Percentiles rank a stretch among this genome's conserved stretches.
Conservation (phyloP, 768 basidiomycete species). For the Russula sp. region DNA sequence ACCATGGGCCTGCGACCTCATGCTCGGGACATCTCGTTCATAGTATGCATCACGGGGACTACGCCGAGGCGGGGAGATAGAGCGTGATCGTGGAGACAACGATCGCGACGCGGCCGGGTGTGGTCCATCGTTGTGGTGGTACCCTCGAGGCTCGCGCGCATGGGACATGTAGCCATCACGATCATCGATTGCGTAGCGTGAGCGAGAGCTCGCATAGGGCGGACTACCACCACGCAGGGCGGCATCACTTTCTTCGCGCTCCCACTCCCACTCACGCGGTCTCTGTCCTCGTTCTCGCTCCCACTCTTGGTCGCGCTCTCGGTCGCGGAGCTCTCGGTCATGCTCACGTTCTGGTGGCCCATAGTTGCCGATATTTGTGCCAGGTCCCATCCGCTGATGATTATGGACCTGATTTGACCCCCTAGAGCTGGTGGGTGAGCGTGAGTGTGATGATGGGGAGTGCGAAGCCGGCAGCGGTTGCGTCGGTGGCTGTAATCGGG, state of each 20-base stretch:
- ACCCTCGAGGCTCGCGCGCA: constrained; percentile 14
- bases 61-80: constrained; percentile 10
- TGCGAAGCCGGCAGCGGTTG: constrained; percentile 14
- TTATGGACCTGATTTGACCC: constrained; percentile 40
- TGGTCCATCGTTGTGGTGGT: constrained; percentile 14
- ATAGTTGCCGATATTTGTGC: constrained; percentile 42
- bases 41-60: constrained; percentile 16
- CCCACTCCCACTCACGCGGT: constrained; percentile 26
- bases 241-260: constrained; percentile 9
- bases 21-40: constrained; percentile 6
- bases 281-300: constrained; percentile 34
- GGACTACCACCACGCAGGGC: constrained; percentile 7
- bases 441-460: constrained; percentile 35
- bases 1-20: constrained; percentile 5
- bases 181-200: constrained; percentile 23
- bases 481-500: constrained; percentile 7
- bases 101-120: constrained; percentile 19
- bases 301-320: constrained; percentile 28
- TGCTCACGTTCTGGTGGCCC: constrained; percentile 44
- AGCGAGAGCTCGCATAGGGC: constrained; percentile 21
- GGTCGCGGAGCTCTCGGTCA: constrained; percentile 38
- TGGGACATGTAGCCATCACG: constrained; percentile 18
- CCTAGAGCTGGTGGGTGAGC: constrained; percentile 30
- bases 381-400: constrained; percentile 63
- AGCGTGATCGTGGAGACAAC: constrained; percentile 18